Base-by-base conservation (phyloP, 345 rosid genomes). In the Turritis glabra region DNA sequence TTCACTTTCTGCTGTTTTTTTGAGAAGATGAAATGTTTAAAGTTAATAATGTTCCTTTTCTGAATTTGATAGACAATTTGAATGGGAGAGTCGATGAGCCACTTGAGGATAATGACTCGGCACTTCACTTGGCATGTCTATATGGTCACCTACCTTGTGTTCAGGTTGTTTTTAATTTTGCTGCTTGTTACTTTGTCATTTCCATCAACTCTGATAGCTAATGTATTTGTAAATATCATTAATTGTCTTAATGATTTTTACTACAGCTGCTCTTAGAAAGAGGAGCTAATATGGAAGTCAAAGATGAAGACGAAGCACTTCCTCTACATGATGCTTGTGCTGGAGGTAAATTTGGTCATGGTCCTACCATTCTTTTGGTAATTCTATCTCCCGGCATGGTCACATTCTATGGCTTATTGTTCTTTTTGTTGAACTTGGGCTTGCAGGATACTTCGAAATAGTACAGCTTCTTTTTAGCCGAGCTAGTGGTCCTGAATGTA, bases 301-400 rank as follows among this genome's bases (percentile, higher is more conserved):
- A 79, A 82, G 99, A 95, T 74, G 97, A 90, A 82, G 97, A 95
- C 11, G 99, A 97, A 41, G 97, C 96, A 1, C 71, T 95, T 79
- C 97, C 99, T 75, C 66, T 95, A 59, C 99, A 95, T 64, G 99
- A 91, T 86, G 97, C 96, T 57, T 90, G 91, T 82, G 96, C 96
- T 0, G 90, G 95, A 79, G 97, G 97, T 94, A 73, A 78, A 78
- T 0, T 7, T 17, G 8, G 40, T 69, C 17, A 14, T 71, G 8
- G 23, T 6, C 12, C 48, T 38, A 19, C 55, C 10, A 22, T 60
- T 65, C 18, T 8, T 29, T 47, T 19, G 41, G 5, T 57, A 35
- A 15, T 33, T 61, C 17, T 63, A 13, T 56, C 59, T 46, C 72
- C 44, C 9, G 12, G 27, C n/a, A 22, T 52, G 23, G 56, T 62